phyloP scores from a whole-genome alignment of 768 basidiomycete species.

The Mycena alexandri region DNA sequence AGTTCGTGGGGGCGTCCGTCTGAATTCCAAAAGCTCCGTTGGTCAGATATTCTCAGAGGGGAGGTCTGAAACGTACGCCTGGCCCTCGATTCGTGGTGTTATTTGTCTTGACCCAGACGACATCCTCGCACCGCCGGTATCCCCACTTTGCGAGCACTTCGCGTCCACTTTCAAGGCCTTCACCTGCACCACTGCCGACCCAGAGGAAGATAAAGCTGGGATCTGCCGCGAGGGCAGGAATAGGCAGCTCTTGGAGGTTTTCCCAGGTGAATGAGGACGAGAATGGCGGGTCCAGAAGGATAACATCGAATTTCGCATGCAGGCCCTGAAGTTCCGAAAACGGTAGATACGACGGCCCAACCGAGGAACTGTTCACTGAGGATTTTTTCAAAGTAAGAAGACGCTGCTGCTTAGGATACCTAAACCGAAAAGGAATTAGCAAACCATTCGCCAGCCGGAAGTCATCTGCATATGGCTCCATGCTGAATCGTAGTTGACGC shows the following conservation, averaged over 20 bases:
- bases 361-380: slow-evolving; percentile 76
- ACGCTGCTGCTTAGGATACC: slow-evolving; percentile 95
- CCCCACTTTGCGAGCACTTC: slow-evolving; percentile 96
- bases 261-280: slow-evolving; percentile 91
- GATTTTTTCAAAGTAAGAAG: slow-evolving; percentile 86
- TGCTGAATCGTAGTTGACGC: slow-evolving; percentile 46
- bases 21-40: slow-evolving; percentile 43
- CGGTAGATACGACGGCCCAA: slow-evolving; percentile 81
- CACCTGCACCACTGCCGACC: slow-evolving; percentile 93
- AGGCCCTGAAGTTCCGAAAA: slow-evolving; percentile 68
- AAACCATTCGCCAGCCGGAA: no score
- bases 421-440: no score
- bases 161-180: slow-evolving; percentile 91
- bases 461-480: slow-evolving; percentile 22
- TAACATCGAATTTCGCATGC: slow-evolving; percentile 86
- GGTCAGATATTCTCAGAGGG: slow-evolving; percentile 25
- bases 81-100: slow-evolving; percentile 76
- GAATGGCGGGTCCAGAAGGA: slow-evolving; percentile 92
- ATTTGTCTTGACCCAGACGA: slow-evolving; percentile 99
- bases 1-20: slow-evolving; percentile 89
- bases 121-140: slow-evolving; percentile 94
- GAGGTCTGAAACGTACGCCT: slow-evolving; percentile 64
- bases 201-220: slow-evolving; percentile 96
- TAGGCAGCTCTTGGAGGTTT: slow-evolving; percentile 82
- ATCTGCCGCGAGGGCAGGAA: slow-evolving; percentile 87